Evolutionary conservation across 345 rosid species (phyloP), one percentile per base, ranked within the genome.

Genomic region (Eutrema japonicum): DNA sequence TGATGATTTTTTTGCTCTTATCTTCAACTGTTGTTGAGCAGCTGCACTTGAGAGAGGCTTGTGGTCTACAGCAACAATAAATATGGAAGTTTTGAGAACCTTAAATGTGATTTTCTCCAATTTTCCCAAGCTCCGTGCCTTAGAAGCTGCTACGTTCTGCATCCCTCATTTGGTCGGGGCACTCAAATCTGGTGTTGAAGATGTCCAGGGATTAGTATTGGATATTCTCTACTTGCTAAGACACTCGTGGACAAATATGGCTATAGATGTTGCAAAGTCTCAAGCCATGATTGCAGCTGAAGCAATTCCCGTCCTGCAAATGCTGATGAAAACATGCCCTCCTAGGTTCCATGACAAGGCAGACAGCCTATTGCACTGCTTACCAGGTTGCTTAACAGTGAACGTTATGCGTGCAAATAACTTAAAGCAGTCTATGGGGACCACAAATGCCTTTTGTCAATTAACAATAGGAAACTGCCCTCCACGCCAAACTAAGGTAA

Each of bases 11-110:
- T 52, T 6, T 35, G 59, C 45, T 48, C 59, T 32, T 29, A 33
- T 58, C 54, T 58, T 58, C 43, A 66, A 65, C 37, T 66, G 45
- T 48, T 61, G 42, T 77, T 81, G 55, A 73, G 78, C 93, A 93
- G 98, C 93, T 86, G 93, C 98, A 35, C 85, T 70, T 55, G 98
- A 93, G 83, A 89, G 91, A 79, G 96, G 92, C 71, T 74, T 93
- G 77, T 87, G 90, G 96, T 86, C 96, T 32, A 68, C 86, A 35
- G 82, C 84, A 73, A 83, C 96, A 50, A 85, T 89, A 74, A 93
- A 89, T 68, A 85, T 85, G 63, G 92, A 90, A 83, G 64, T 71
- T 37, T 72, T 93, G 84, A 86, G 81, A 80, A 86, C 97, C 54
- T 59, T 93, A 67, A 83, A 87, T 72, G 92, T 86, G 74, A 84